Evolutionary conservation across 1,284 basidiomycete genomes (phyloP).

Genomic region (Malassezia globosa): DNA sequence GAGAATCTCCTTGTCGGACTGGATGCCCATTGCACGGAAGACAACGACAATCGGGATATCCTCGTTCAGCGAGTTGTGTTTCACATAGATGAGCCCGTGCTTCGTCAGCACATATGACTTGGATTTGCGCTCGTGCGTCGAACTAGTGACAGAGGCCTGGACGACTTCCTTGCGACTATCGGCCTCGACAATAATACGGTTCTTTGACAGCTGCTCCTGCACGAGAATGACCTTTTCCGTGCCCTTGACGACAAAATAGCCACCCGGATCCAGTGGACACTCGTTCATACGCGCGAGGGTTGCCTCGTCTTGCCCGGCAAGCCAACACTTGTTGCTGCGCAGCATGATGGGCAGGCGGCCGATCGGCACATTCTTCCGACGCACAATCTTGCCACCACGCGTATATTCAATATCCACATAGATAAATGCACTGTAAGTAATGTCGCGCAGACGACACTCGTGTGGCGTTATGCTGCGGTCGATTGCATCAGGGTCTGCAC

Average conservation of each 20-base stretch:
- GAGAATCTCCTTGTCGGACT: slow-evolving; percentile 95
- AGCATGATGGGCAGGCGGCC: slow-evolving; percentile 95
- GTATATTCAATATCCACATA: slow-evolving; percentile 92
- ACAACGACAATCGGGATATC: slow-evolving; percentile 93
- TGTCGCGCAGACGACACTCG: slow-evolving; percentile 91
- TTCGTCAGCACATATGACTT: slow-evolving; percentile 97
- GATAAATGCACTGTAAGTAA: slow-evolving; percentile 88
- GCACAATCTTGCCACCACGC: slow-evolving; percentile 77
- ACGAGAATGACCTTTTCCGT: slow-evolving; percentile 99
- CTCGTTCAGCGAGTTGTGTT: slow-evolving; percentile 97
- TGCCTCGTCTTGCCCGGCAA: slow-evolving; percentile 65
- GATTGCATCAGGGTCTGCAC: slow-evolving; percentile 62
- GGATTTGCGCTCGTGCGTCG: slow-evolving; percentile 94
- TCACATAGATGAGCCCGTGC: slow-evolving; percentile 81
- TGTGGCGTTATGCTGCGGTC: slow-evolving; percentile 85
- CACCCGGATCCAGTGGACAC: slow-evolving; percentile 94
- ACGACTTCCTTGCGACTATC: slow-evolving; percentile 72
- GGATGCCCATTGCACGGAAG: slow-evolving; percentile 76
- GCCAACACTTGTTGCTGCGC: slow-evolving; percentile 71
- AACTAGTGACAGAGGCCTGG: slow-evolving; percentile 83
- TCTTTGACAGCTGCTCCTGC: slow-evolving; percentile 97
- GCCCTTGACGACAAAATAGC: slow-evolving; percentile 97
- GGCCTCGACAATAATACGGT: slow-evolving; percentile 90
- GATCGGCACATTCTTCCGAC: slow-evolving; percentile 71
- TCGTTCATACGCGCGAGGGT: slow-evolving; percentile 87